A percentile compares a stretch with the other conserved stretches of the same genome.
phyloP scores from a whole-genome alignment of 768 basidiomycete genomes.

The Kwoniella heveanensis region DNA sequence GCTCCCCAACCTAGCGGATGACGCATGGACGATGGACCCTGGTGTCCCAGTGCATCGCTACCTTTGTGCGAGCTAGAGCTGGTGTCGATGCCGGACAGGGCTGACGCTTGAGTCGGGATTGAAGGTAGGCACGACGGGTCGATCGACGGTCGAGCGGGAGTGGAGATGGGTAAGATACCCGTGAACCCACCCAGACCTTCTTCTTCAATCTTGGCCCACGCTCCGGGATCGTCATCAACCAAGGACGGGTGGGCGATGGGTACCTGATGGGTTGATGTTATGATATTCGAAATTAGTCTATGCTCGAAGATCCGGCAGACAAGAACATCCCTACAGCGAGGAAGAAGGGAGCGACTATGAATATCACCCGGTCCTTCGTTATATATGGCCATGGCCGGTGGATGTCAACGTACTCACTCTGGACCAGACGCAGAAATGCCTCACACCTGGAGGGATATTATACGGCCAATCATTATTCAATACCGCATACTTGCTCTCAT shows the following conservation, averaged over 20 bases:
- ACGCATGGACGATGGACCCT: not conserved
- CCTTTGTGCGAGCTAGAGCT: no score
- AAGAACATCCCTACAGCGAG: no score
- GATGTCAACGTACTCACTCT: constrained; percentile 33
- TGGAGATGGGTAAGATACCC: constrained; percentile 33
- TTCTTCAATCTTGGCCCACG: constrained; percentile 47
- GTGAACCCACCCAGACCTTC: constrained; percentile 54
- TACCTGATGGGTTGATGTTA: constrained; percentile 23
- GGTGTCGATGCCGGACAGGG: not conserved
- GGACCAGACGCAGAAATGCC: constrained; percentile 53
- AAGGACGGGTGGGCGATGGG: constrained; percentile 53
- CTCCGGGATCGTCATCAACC: constrained; percentile 36
- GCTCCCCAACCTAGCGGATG: constrained; percentile 15
- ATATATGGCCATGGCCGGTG: no score
- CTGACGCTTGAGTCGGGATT: not conserved
- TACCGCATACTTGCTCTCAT: constrained; percentile 42
- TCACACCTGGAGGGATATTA: constrained; percentile 47
- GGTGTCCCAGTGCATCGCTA: no score
- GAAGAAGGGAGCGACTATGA: no score
- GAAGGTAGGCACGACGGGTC: constrained; percentile 11
- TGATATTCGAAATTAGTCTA: no score
- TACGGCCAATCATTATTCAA: constrained; percentile 56
- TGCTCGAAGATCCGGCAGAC: no score
- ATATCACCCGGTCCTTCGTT: no score
- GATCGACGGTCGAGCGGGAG: constrained; percentile 4